Evolutionary conservation across 495 filamentous ascomycete species (phyloP).

Genomic region (Hypomontagnella monticulosa): DNA sequence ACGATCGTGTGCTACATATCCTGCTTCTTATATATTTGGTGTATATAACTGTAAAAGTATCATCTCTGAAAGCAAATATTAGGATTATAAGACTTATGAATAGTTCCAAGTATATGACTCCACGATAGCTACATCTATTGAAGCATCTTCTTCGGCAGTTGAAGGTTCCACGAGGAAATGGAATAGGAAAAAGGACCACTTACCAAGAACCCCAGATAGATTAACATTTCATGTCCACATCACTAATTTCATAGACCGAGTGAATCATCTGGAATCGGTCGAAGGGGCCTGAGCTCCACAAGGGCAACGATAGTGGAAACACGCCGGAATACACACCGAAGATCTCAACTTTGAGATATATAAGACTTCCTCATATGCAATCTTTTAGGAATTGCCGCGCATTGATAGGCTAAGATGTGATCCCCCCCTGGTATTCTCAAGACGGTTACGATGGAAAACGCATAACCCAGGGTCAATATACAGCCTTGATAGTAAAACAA

Average conservation of each 20-base stretch:
- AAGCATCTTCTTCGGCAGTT: conserved; percentile 25
- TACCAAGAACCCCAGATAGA: conserved; percentile 7
- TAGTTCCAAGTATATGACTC: conserved; percentile 20
- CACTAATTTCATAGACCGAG: conserved; percentile 19
- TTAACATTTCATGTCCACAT: conserved; percentile 23
- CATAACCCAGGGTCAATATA: conserved; percentile 14
- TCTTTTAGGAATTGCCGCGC: conserved; percentile 27
- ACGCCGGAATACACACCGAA: conserved; percentile 24
- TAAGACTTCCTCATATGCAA: conserved; percentile 22
- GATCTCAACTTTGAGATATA: conserved; percentile 41
- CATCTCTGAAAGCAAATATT: conserved; percentile 34
- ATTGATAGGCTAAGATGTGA: conserved; percentile 15
- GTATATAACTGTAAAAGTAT: conserved; percentile 26
- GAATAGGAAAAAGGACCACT: conserved; percentile 39
- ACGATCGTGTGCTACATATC: conserved; percentile 38
- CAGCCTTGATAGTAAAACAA: not conserved
- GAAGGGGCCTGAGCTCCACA: conserved; percentile 11
- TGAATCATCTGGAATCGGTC: conserved; percentile 22
- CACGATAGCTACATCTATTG: conserved; percentile 23
- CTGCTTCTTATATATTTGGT: conserved; percentile 23
- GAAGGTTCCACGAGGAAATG: conserved; percentile 9
- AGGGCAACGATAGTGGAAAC: conserved; percentile 22
- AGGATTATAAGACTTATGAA: conserved; percentile 25
- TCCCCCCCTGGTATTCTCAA: conserved; percentile 21
- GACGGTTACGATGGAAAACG: conserved; percentile 23